phyloP scores from a whole-genome alignment of 306 rosid genomes.

The Trifolium repens region DNA sequence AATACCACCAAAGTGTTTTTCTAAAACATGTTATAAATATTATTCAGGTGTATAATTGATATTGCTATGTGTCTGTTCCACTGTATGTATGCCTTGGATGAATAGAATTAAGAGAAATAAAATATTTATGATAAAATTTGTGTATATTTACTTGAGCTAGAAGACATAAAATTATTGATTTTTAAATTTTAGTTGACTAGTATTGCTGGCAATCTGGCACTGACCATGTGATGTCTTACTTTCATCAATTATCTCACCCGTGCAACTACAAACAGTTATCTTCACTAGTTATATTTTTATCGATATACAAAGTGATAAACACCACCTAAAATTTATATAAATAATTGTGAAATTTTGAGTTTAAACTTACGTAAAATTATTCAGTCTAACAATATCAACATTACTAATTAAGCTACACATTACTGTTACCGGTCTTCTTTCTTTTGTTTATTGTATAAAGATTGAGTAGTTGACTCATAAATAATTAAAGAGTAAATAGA shows the following conservation, averaged over 20 bases:
- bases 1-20: not conserved
- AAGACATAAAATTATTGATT: constrained; percentile 27
- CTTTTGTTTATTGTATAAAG: constrained; percentile 31
- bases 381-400: too few species aligned
- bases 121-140: not conserved
- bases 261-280: constrained; percentile 28
- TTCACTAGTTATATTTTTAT: not conserved
- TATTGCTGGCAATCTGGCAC: constrained; percentile 48
- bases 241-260: constrained; percentile 38
- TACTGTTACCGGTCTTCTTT: not conserved
- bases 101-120: too few species aligned
- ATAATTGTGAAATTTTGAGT: too few species aligned
- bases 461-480: constrained; percentile 38
- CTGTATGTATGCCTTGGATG: not conserved
- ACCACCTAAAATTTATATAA: too few species aligned
- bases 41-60: constrained; percentile 22
- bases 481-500: constrained; percentile 31
- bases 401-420: too few species aligned
- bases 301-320: too few species aligned
- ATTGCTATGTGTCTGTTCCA: constrained; percentile 40
- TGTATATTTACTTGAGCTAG: not conserved
- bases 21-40: not conserved
- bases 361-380: too few species aligned
- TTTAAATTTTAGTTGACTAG: constrained; percentile 23
- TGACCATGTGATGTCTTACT: constrained; percentile 45